Percentiles rank a stretch among this genome's conserved stretches.
phyloP scores from a whole-genome alignment of 140 eudicot species.

The Bidens hawaiensis region DNA sequence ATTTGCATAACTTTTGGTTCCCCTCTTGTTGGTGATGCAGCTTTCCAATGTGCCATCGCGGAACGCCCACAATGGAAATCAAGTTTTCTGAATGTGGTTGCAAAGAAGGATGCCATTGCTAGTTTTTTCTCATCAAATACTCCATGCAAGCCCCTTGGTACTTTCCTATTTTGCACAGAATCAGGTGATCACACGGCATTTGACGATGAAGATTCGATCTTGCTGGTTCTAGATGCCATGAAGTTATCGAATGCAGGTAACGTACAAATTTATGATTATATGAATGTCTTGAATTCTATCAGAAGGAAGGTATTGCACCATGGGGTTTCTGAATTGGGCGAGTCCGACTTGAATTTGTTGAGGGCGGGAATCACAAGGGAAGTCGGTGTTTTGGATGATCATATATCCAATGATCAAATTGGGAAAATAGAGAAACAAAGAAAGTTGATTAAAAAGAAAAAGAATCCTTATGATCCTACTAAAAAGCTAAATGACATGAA shows the following conservation, averaged over 20 bases:
- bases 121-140: constrained; percentile 10
- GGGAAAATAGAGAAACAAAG: background rate
- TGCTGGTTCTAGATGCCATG: constrained; percentile 4
- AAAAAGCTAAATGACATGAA: constrained; percentile 28
- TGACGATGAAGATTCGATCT: constrained; percentile 29
- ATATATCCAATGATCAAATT: no score
- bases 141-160: constrained; percentile 43
- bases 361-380: no score
- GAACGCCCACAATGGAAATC: no score
- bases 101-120: constrained; percentile 32
- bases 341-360: no score
- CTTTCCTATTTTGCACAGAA: constrained; percentile 31
- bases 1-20: constrained; percentile 47
- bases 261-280: constrained; percentile 19
- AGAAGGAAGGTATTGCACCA: constrained; percentile 19
- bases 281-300: constrained; percentile 7
- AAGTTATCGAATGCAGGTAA: no score
- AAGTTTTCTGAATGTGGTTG: constrained; percentile 34
- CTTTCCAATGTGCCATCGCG: constrained; percentile 36
- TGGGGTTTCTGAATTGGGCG: constrained; percentile 1
- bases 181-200: constrained; percentile 31
- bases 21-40: constrained; percentile 45
- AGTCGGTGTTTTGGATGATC: no score
- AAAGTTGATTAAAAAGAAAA: background rate
- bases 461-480: constrained; percentile 5